Evolutionary conservation across 768 basidiomycete genomes (phyloP).

Genomic region (Macrolepiota fuliginosa): DNA sequence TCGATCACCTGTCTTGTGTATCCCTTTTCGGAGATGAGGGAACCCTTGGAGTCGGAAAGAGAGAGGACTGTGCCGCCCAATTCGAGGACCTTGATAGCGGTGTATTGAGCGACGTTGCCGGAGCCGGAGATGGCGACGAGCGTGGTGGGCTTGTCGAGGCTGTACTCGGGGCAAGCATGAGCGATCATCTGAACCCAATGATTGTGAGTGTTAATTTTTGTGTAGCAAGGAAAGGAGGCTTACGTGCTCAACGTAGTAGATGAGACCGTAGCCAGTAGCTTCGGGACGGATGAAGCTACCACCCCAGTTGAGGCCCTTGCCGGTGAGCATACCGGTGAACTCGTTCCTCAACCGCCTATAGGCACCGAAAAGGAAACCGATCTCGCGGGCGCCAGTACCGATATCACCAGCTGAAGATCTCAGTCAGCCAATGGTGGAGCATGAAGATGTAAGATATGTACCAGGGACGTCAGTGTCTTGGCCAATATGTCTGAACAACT

Average conservation of each 20-base stretch:
- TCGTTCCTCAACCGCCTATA: constrained; percentile 76
- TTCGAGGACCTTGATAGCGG: constrained; percentile 74
- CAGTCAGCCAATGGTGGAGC: neutral
- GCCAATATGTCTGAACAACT: constrained; percentile 72
- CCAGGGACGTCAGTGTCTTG: constrained; percentile 73
- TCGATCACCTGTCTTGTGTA: constrained; percentile 57
- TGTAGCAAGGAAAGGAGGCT: constrained; percentile 19
- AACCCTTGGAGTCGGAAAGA: constrained; percentile 73
- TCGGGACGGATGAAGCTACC: constrained; percentile 74
- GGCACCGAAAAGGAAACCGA: constrained; percentile 75
- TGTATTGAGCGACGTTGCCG: constrained; percentile 76
- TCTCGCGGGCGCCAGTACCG: constrained; percentile 73
- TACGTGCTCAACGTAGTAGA: constrained; percentile 76
- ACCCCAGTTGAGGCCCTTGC: constrained; percentile 69
- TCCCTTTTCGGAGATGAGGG: constrained; percentile 56
- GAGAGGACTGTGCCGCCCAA: constrained; percentile 71
- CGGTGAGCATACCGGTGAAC: constrained; percentile 68
- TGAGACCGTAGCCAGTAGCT: constrained; percentile 70
- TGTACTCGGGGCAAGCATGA: constrained; percentile 54
- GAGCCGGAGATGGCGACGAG: constrained; percentile 61
- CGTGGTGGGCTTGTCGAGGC: constrained; percentile 42
- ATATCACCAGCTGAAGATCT: constrained; percentile 55
- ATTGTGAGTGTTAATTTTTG: no score
- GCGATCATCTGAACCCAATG: constrained; percentile 47
- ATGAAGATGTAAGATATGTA: constrained; percentile 19